These are phyloP conservation scores for Diplocarpon rosae DNA, from an alignment of 2,329 filamentous ascomycete genomes.

Conservation along the genomic window DNA sequence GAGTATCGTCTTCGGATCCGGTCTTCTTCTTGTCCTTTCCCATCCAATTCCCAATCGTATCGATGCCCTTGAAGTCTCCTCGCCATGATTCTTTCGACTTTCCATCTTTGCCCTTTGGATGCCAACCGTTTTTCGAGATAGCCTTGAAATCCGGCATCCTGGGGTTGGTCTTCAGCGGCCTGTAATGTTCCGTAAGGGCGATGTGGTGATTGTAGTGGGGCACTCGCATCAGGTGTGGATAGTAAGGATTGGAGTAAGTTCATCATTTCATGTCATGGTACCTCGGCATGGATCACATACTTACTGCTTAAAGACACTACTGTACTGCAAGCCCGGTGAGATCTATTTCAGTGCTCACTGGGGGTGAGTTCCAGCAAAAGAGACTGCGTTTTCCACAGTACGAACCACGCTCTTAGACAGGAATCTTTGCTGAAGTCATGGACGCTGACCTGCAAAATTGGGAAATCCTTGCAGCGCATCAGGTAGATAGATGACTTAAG, in stretches of 20 bases:
- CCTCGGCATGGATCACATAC: no score
- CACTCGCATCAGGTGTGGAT: conserved; percentile 1
- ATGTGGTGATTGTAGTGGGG: conserved; percentile 10
- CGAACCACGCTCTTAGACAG: no score
- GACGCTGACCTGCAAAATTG: no score
- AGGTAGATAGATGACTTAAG: no score
- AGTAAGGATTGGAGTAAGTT: not conserved
- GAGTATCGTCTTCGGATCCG: conserved; percentile 16
- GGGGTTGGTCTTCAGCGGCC: not conserved
- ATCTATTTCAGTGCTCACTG: no score
- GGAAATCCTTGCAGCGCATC: no score
- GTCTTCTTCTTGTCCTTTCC: conserved; percentile 26
- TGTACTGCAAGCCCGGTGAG: no score
- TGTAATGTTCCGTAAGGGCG: not conserved
- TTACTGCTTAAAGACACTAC: no score
- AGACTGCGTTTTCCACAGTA: no score
- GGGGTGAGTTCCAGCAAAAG: no score
- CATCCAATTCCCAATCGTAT: conserved; percentile 28
- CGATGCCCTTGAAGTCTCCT: conserved; percentile 29
- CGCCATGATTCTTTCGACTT: conserved; percentile 39
- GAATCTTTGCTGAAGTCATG: no score
- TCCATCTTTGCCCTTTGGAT: conserved; percentile 41
- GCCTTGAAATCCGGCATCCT: conserved; percentile 36
- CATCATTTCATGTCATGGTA: not conserved
- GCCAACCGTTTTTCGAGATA: conserved; percentile 41